These are phyloP conservation scores for Blastobotrys ciferrii DNA, from an alignment of 1,139 yeast genomes.

Conservation along the genomic window DNA sequence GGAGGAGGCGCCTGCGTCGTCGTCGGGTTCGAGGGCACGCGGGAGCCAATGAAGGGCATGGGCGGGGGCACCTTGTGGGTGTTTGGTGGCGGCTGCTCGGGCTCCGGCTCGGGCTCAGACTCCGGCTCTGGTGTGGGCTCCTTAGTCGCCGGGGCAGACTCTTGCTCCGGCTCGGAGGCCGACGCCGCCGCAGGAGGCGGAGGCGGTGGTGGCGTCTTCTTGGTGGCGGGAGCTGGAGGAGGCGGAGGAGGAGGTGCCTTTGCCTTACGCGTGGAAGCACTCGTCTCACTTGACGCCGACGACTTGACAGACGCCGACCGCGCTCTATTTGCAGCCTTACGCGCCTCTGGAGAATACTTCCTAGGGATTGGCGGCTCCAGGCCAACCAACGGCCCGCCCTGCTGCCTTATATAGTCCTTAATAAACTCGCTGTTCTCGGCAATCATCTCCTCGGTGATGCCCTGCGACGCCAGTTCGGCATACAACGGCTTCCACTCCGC, in stretches of 20 bases:
- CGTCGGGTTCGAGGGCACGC: conserved; percentile 19
- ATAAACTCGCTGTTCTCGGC: conserved; percentile 82
- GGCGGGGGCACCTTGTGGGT: conserved; percentile 38
- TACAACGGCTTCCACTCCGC: conserved; percentile 82
- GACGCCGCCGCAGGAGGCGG: conserved; percentile 34
- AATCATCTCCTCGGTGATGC: conserved; percentile 85
- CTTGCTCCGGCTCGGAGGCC: conserved; percentile 13
- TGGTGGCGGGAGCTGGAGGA: conserved; percentile 26
- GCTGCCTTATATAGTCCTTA: conserved; percentile 69
- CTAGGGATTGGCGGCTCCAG: conserved; percentile 83
- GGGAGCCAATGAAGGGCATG: conserved; percentile 34
- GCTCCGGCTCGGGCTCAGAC: conserved; percentile 19
- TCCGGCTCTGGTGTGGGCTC: conserved; percentile 21
- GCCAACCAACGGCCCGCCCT: conserved; percentile 84
- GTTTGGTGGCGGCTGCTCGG: conserved; percentile 38
- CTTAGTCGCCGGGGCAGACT: conserved; percentile 24
- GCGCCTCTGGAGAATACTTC: conserved; percentile 39
- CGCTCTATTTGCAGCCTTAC: conserved; percentile 14
- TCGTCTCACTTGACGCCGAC: conserved; percentile 21
- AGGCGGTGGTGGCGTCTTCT: conserved; percentile 32
- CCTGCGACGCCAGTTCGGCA: conserved; percentile 70
- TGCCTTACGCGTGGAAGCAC: conserved; percentile 26
- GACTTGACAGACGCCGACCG: conserved; percentile 24
- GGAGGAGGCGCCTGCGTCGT: no score
- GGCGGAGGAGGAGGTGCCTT: conserved; percentile 51